phyloP scores from a whole-genome alignment of 2,329 filamentous ascomycete species.

The Pseudodiploospora longispora region DNA sequence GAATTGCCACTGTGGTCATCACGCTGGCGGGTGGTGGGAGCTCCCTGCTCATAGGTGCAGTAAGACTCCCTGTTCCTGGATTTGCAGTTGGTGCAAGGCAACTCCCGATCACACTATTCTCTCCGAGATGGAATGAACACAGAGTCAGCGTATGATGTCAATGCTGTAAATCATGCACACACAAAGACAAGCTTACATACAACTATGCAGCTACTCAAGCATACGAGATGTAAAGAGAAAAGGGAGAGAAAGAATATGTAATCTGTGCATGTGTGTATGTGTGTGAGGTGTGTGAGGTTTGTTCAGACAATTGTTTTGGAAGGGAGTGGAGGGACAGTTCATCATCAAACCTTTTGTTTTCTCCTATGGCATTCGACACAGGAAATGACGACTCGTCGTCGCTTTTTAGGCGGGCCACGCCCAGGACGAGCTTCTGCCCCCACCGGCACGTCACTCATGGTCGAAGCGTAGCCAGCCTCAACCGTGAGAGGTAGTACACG shows the following conservation, averaged over 20 bases:
- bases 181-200: background rate
- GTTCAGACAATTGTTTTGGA: no score
- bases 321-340: no score
- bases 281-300: no score
- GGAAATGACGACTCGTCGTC: conserved; percentile 52
- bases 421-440: conserved; percentile 5
- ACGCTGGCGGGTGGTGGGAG: conserved; percentile 33
- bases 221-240: background rate
- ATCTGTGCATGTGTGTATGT: no score
- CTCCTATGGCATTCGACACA: conserved; percentile 57
- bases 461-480: background rate
- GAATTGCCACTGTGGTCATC: conserved; percentile 4
- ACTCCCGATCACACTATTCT: conserved; percentile 47
- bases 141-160: conserved; percentile 1
- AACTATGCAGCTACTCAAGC: no score
- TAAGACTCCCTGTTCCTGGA: conserved; percentile 46
- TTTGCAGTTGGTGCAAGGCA: conserved; percentile 52
- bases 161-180: background rate
- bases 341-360: conserved; percentile 46
- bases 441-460: conserved; percentile 7
- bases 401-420: conserved; percentile 41
- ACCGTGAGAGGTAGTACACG: no score
- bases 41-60: conserved; percentile 50
- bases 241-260: background rate
- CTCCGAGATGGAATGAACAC: no score